Evolutionary conservation across 257 asterid species (phyloP), one percentile per base, ranked within the genome.

Genomic region (Knoxia roxburghii): DNA sequence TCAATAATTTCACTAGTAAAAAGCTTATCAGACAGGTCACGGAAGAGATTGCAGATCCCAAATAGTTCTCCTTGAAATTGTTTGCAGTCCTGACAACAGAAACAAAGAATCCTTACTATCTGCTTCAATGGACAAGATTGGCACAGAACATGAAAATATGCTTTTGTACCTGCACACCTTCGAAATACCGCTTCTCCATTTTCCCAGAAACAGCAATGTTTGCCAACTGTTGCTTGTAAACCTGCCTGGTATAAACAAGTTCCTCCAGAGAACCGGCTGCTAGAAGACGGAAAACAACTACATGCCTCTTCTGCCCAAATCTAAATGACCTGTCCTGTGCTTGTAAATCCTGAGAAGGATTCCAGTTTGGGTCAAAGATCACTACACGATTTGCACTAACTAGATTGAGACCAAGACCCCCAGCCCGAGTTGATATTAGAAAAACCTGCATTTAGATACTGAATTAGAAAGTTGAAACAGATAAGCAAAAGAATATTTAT

Each of bases 221-320:
- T 30, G 99, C 86, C 30, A 93, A 71, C 82, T 90, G 97, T 78
- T 93, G 99, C 84, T 93, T 93, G 45, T 93, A 90, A 37, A 93
- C 88, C 87, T 93, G 97, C 77, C 99, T 80, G 15, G 86, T 68
- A 77, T 93, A 93, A 56, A 93, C 84, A 58, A 93, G 97, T 79
- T 93, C 99, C 83, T 93, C 99, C 2, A 93, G 89, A 64, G 99
- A 86, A 71, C 99, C 96, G 15, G 97, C 99, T 39, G 95, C 95
- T 68, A 93, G 97, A 65, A 93, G 84, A 68, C 99, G 97, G 72
- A 89, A 90, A 58, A 90, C 99, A 55, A 88, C 79, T 63, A 93
- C 97, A 67, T 90, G 96, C 68, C 97, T 75, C 76, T 86, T 90
- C 81, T 93, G 97, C 52, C 99, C 97, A 70, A 71, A 90, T 33